A percentile compares a stretch with the other conserved stretches of the same genome.
These are phyloP conservation scores for Lachancea quebecensis DNA, from an alignment of 805 yeast species.

Conservation along the genomic window DNA sequence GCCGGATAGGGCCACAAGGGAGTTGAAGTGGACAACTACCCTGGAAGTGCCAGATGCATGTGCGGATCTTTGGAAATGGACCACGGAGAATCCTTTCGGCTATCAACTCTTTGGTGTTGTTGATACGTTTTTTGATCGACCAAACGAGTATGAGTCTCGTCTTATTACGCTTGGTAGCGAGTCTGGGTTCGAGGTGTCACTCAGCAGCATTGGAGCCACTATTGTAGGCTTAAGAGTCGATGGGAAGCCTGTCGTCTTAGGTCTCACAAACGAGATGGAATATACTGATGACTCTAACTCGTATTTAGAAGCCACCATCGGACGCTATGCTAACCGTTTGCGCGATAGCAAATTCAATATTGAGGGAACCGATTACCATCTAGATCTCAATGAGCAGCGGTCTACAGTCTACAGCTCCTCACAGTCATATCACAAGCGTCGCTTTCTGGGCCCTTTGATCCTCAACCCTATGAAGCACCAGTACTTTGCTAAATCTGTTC, in stretches of 20 bases:
- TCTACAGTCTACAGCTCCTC: constrained; percentile 50
- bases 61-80: constrained; percentile 73
- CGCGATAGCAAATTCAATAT: constrained; percentile 37
- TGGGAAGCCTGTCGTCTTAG: constrained; percentile 36
- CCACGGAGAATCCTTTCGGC: constrained; percentile 60
- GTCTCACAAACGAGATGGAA: constrained; percentile 32
- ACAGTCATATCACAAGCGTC: constrained; percentile 44
- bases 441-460: constrained; percentile 49
- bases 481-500: constrained; percentile 34
- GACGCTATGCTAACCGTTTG: constrained; percentile 59
- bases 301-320: constrained; percentile 58
- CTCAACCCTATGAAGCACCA: constrained; percentile 26
- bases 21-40: constrained; percentile 58
- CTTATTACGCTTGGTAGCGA: constrained; percentile 28
- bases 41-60: constrained; percentile 57
- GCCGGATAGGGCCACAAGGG: constrained; percentile 57
- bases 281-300: constrained; percentile 36
- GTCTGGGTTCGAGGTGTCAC: constrained; percentile 33
- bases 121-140: constrained; percentile 11
- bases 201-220: constrained; percentile 47
- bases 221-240: constrained; percentile 38
- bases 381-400: constrained; percentile 38
- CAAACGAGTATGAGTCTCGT: constrained; percentile 23
- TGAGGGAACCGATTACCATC: constrained; percentile 35
- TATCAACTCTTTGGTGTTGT: constrained; percentile 32